phyloP scores from a whole-genome alignment of 139 green algal genomes.

The Tetraselmis chui region DNA sequence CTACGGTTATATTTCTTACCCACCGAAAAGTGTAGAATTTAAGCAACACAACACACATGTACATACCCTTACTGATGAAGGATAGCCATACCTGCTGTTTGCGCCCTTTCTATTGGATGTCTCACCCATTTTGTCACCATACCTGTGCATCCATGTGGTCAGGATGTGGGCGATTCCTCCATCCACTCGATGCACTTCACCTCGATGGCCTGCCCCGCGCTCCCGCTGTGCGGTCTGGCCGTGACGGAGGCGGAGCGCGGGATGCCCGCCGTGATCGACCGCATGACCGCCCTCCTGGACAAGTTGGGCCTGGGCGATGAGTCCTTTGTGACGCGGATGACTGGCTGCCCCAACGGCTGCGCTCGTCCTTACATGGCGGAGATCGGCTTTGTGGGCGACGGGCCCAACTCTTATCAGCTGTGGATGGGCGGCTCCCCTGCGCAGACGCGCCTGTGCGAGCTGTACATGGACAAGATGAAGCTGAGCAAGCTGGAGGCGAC shows the following conservation, averaged over 20 bases:
- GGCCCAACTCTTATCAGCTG: constrained; percentile 91
- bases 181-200: not conserved
- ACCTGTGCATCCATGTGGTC: too few species aligned
- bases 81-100: too few species aligned
- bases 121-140: too few species aligned
- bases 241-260: constrained; percentile 92
- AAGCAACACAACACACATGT: too few species aligned
- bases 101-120: too few species aligned
- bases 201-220: constrained; percentile 95
- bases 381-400: constrained; percentile 96
- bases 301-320: constrained; percentile 59
- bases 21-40: too few species aligned
- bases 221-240: constrained; percentile 95
- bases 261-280: constrained; percentile 82
- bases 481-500: constrained; percentile 81
- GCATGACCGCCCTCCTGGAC: constrained; percentile 59
- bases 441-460: constrained; percentile 78
- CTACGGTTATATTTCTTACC: too few species aligned
- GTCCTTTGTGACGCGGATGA: constrained; percentile 89
- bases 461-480: constrained; percentile 52
- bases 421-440: constrained; percentile 81
- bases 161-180: not conserved
- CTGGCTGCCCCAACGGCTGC: constrained; percentile 98
- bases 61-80: too few species aligned
- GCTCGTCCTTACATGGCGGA: constrained; percentile 97